These are phyloP conservation scores for Ganoderma sinense DNA, from an alignment of 1,284 basidiomycete species.

Conservation along the genomic window DNA sequence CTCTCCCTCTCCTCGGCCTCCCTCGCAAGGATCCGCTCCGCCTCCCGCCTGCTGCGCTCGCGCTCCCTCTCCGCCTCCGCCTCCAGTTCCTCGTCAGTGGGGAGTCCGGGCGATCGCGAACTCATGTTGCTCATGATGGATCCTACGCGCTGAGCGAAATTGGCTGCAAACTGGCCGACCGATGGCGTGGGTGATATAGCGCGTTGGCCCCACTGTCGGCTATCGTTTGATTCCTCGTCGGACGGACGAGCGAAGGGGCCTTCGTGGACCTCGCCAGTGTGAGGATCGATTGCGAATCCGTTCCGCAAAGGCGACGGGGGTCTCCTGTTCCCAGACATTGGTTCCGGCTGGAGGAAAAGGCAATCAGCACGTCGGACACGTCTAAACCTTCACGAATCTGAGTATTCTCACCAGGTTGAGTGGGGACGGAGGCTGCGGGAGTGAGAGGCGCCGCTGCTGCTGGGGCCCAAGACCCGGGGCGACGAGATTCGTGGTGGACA, in stretches of 20 bases:
- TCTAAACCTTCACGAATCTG: constrained; percentile 10
- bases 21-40: constrained; percentile 72
- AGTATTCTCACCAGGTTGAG: constrained; percentile 42
- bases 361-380: constrained; percentile 30
- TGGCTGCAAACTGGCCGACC: constrained; percentile 73
- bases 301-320: constrained; percentile 76
- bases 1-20: constrained; percentile 71
- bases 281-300: constrained; percentile 55
- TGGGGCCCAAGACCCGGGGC: constrained; percentile 34
- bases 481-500: constrained; percentile 39
- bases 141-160: constrained; percentile 73
- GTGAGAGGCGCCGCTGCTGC: constrained; percentile 44
- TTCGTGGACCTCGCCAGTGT: constrained; percentile 63
- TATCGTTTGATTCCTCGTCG: constrained; percentile 48
- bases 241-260: constrained; percentile 55
- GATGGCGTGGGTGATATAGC: constrained; percentile 70
- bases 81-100: constrained; percentile 78
- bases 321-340: constrained; percentile 48
- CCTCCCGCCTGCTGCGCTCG: constrained; percentile 75
- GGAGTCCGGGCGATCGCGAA: constrained; percentile 56
- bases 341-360: constrained; percentile 41
- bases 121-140: constrained; percentile 62
- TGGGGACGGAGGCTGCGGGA: constrained; percentile 44
- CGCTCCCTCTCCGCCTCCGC: constrained; percentile 79
- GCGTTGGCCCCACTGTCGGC: constrained; percentile 52